Evolutionary conservation across 305 asterid genomes (phyloP).

Genomic region (Solanum chacoense): DNA sequence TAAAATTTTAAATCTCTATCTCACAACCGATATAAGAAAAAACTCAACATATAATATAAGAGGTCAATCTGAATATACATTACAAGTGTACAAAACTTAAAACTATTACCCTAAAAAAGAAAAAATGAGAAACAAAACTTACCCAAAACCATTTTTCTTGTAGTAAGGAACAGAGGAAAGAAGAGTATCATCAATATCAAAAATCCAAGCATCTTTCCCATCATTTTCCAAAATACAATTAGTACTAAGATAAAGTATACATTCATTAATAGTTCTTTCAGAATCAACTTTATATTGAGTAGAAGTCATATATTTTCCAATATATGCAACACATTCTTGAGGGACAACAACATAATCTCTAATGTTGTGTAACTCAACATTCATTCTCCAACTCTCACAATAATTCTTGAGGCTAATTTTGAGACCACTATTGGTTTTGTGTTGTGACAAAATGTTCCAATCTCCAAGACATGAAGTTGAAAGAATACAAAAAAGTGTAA

Average conservation of each 20-base stretch:
- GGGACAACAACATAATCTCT: constrained; percentile 46
- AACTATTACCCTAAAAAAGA: neutral
- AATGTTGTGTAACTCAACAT: constrained; percentile 59
- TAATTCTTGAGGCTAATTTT: constrained; percentile 52
- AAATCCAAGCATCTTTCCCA: constrained; percentile 52
- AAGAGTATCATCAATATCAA: constrained; percentile 66
- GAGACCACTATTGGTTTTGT: constrained; percentile 16
- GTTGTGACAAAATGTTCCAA: constrained; percentile 46
- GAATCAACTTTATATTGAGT: constrained; percentile 60
- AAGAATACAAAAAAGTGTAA: constrained; percentile 17
- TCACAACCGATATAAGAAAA: too few species aligned
- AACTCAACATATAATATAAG: neutral
- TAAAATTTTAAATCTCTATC: too few species aligned
- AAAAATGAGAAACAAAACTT: neutral
- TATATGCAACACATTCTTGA: constrained; percentile 45
- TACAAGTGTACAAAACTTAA: neutral
- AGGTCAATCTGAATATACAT: neutral
- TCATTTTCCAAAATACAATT: constrained; percentile 43
- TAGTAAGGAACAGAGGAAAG: constrained; percentile 60
- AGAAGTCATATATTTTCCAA: constrained; percentile 56
- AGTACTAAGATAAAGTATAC: constrained; percentile 32
- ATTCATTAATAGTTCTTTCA: constrained; percentile 42
- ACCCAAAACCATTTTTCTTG: constrained; percentile 66
- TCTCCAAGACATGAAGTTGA: constrained; percentile 31
- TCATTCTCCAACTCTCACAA: constrained; percentile 76